These are phyloP conservation scores for Cladosporium sp. DNA, from an alignment of 2,329 filamentous ascomycete genomes.

Conservation along the genomic window DNA sequence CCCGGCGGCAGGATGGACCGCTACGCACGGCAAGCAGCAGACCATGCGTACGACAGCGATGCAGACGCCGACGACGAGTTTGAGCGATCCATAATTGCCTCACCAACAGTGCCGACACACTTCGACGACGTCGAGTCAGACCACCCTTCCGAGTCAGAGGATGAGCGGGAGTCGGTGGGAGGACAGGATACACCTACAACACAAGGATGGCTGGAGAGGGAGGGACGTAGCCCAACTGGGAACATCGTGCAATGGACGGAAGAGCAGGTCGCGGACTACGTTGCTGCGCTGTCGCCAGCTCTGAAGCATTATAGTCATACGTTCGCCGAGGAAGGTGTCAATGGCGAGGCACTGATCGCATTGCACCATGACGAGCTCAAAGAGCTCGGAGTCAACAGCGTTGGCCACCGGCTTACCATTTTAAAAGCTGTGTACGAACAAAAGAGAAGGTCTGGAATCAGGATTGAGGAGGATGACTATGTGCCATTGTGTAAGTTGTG, in stretches of 20 bases:
- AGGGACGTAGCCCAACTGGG: constrained; percentile 58
- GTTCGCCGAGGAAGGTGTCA: constrained; percentile 79
- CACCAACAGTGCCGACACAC: constrained; percentile 61
- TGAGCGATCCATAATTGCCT: constrained; percentile 65
- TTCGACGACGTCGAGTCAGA: constrained; percentile 59
- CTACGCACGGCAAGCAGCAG: constrained; percentile 24
- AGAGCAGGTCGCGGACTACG: constrained; percentile 87
- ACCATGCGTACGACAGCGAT: constrained; percentile 63
- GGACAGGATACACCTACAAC: constrained; percentile 74
- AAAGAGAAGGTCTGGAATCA: constrained; percentile 89
- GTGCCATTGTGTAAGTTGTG: constrained; percentile 57
- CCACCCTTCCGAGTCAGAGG: constrained; percentile 52
- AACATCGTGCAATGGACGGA: constrained; percentile 76
- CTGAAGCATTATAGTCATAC: constrained; percentile 32
- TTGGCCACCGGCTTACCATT: constrained; percentile 90
- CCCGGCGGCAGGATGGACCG: constrained; percentile 27
- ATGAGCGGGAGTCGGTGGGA: constrained; percentile 31
- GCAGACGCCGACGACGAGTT: constrained; percentile 81
- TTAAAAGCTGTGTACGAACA: constrained; percentile 95
- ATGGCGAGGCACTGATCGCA: constrained; percentile 84
- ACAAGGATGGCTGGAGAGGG: constrained; percentile 31
- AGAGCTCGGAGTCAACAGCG: constrained; percentile 87
- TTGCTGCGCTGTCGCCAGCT: constrained; percentile 44
- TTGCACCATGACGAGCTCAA: constrained; percentile 90
- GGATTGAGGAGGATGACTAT: constrained; percentile 89